These are phyloP conservation scores for Ambrosia hybrid DNA, from an alignment of 140 eudicot species.

Conservation along the genomic window DNA sequence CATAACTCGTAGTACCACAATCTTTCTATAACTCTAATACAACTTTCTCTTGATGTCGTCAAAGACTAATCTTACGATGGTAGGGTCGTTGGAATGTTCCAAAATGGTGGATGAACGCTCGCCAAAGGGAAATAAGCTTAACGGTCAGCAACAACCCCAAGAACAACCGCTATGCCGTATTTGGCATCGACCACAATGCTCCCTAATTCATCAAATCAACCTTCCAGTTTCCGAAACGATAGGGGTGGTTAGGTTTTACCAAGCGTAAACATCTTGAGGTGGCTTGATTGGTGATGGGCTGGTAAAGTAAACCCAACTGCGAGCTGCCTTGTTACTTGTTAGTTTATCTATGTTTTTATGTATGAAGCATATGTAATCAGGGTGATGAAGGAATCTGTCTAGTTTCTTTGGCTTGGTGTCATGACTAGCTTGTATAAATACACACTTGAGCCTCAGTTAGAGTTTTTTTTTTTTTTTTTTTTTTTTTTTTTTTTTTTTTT, in stretches of 20 bases:
- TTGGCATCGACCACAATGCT: slow-evolving; percentile 30
- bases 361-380: not conserved
- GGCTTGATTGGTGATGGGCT: not conserved
- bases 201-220: slow-evolving; percentile 26
- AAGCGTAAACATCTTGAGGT: slow-evolving; percentile 25
- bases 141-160: slow-evolving; percentile 23
- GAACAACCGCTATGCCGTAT: slow-evolving; percentile 31
- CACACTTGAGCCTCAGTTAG: slow-evolving; percentile 10
- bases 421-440: slow-evolving; percentile 11
- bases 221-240: slow-evolving; percentile 31
- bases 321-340: not conserved
- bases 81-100: slow-evolving; percentile 27
- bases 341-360: slow-evolving; percentile 8
- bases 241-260: slow-evolving; percentile 27
- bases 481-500: slow-evolving; percentile 3
- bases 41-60: slow-evolving; percentile 33
- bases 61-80: slow-evolving; percentile 17
- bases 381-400: slow-evolving; percentile 8
- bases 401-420: slow-evolving; percentile 12
- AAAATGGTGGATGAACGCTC: slow-evolving; percentile 22
- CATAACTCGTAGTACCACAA: slow-evolving; percentile 17
- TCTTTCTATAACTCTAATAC: slow-evolving; percentile 11
- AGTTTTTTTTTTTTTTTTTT: too few relatives aligned
- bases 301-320: slow-evolving; percentile 3
- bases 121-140: slow-evolving; percentile 20